phyloP scores from a whole-genome alignment of 2,329 filamentous ascomycete species.

The Alternaria sp. region DNA sequence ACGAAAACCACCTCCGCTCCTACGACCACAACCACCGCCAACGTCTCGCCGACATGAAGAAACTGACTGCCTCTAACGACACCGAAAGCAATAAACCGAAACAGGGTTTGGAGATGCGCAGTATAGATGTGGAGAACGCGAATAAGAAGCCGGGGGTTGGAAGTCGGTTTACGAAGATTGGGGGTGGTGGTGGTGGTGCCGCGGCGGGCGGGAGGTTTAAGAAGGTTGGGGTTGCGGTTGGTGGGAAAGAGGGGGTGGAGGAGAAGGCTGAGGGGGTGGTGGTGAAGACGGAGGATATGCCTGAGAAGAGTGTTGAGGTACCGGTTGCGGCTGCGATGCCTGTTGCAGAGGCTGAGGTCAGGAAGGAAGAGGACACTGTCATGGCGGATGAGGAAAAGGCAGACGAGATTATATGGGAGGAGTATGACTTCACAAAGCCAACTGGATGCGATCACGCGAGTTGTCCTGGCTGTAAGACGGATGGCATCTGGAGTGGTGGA shows the following conservation, averaged over 20 bases:
- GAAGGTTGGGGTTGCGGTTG: constrained; percentile 67
- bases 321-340: not conserved
- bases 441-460: constrained; percentile 53
- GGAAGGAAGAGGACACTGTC: constrained; percentile 14
- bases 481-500: constrained; percentile 54
- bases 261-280: not conserved
- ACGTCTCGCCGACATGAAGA: constrained; percentile 85
- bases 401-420: constrained; percentile 46
- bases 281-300: constrained; percentile 45
- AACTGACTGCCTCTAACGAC: constrained; percentile 49
- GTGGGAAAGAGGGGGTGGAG: constrained; percentile 2
- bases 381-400: constrained; percentile 37
- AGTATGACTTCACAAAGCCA: constrained; percentile 60
- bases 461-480: constrained; percentile 32
- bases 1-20: constrained; percentile 89
- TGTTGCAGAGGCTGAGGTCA: constrained; percentile 11
- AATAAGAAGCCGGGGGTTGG: constrained; percentile 25
- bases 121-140: constrained; percentile 28
- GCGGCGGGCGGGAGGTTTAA: constrained; percentile 62
- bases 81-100: constrained; percentile 26
- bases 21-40: constrained; percentile 87
- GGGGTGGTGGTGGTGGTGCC: constrained; percentile 19
- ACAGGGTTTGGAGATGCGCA: constrained; percentile 31
- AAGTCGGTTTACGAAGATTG: constrained; percentile 37
- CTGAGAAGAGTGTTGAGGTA: constrained; percentile 32